Conservation (phyloP, 805 yeast species). For the Blastobotrys americana region DNA sequence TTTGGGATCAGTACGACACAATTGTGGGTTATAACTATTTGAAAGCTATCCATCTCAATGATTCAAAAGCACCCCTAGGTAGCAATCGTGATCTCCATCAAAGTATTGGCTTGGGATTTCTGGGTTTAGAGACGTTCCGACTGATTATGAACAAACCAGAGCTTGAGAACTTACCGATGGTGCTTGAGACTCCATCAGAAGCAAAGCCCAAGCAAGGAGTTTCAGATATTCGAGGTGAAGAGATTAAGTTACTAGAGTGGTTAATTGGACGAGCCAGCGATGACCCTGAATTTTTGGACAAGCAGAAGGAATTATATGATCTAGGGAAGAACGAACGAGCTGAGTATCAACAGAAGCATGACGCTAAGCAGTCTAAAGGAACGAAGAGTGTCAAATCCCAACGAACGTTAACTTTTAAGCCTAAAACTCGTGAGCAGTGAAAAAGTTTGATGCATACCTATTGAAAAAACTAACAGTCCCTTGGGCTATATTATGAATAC, state of each 20-base stretch:
- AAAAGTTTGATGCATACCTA: no score
- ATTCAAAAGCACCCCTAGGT: constrained; percentile 88
- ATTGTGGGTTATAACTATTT: constrained; percentile 69
- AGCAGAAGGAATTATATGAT: constrained; percentile 42
- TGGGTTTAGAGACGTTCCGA: constrained; percentile 81
- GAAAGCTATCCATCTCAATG: constrained; percentile 80
- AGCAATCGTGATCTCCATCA: constrained; percentile 91
- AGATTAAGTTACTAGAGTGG: constrained; percentile 75
- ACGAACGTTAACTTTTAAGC: constrained; percentile 3
- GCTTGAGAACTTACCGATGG: constrained; percentile 62
- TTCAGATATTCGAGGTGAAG: constrained; percentile 52
- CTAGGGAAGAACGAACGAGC: constrained; percentile 64
- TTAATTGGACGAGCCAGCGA: constrained; percentile 49
- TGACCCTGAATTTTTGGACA: constrained; percentile 49
- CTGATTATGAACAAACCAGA: constrained; percentile 61
- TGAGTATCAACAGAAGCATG: constrained; percentile 59
- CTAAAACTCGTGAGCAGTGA: background rate
- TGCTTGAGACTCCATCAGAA: constrained; percentile 77
- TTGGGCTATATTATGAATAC: no score
- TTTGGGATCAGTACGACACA: constrained; percentile 72
- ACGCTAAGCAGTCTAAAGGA: constrained; percentile 36
- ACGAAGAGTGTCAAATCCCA: background rate
- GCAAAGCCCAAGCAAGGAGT: constrained; percentile 10
- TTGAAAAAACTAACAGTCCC: no score
- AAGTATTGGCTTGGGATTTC: constrained; percentile 77